Conservation (phyloP, 2,329 filamentous ascomycete genomes). For the Thermomyces lanuginosus region DNA sequence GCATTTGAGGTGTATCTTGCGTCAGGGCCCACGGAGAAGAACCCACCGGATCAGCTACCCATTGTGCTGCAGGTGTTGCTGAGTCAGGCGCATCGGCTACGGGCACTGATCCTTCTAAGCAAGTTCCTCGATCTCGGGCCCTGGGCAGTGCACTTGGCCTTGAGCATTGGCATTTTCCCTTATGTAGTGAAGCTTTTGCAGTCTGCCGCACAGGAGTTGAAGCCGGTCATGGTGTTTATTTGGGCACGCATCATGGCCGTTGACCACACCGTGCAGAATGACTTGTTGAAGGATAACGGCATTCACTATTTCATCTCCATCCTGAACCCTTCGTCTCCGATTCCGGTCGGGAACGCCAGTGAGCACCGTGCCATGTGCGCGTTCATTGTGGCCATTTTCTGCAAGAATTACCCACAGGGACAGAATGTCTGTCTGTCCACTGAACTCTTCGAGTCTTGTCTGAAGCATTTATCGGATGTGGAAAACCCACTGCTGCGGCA, state of each 20-base stretch:
- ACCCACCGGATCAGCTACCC: slow-evolving; percentile 82
- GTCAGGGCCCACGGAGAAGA: slow-evolving; percentile 67
- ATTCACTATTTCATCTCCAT: slow-evolving; percentile 95
- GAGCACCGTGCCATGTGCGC: slow-evolving; percentile 99
- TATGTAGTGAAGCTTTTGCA: slow-evolving; percentile 96
- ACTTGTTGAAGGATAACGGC: slow-evolving; percentile 89
- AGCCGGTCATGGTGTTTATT: slow-evolving; percentile 98
- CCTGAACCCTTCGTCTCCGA: slow-evolving; percentile 63
- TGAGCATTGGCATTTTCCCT: slow-evolving; percentile 96
- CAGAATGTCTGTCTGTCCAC: slow-evolving; percentile 82
- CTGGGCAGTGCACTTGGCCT: slow-evolving; percentile 94
- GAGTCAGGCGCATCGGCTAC: slow-evolving; percentile 83
- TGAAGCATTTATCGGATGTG: slow-evolving; percentile 66
- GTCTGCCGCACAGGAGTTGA: slow-evolving; percentile 83
- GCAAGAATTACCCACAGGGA: slow-evolving; percentile 82
- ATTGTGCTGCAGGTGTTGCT: slow-evolving; percentile 91
- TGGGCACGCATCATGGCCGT: slow-evolving; percentile 94
- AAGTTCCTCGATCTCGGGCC: slow-evolving; percentile 90
- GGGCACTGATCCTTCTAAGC: slow-evolving; percentile 78
- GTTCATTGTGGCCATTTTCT: slow-evolving; percentile 93
- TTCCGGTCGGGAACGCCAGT: slow-evolving; percentile 73
- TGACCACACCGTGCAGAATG: slow-evolving; percentile 81
- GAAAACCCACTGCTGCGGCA: slow-evolving; percentile 81
- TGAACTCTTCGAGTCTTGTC: slow-evolving; percentile 76
- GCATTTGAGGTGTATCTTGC: slow-evolving; percentile 92